A percentile compares a stretch with the other conserved stretches of the same genome.
These are phyloP conservation scores for Kazachstania taianensis DNA, from an alignment of 805 yeast genomes.

Conservation along the genomic window DNA sequence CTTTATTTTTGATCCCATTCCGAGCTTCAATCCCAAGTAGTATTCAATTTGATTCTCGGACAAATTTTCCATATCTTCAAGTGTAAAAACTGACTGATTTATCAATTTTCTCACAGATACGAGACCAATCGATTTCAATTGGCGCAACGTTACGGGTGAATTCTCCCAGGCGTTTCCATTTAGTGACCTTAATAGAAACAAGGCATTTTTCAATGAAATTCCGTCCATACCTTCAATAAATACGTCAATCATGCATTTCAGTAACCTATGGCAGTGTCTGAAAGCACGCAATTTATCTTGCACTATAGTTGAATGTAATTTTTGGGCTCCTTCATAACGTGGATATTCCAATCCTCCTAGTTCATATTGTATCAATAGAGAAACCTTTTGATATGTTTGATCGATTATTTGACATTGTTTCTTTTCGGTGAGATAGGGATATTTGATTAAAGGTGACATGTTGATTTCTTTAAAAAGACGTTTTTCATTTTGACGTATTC, in stretches of 20 bases:
- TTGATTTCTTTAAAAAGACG: conserved; percentile 37
- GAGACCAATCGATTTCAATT: conserved; percentile 38
- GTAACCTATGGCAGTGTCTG: conserved; percentile 34
- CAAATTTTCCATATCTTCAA: conserved; percentile 27
- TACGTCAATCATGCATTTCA: conserved; percentile 37
- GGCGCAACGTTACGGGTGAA: conserved; percentile 35
- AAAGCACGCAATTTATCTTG: conserved; percentile 38
- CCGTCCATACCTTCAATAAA: conserved; percentile 35
- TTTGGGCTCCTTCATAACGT: conserved; percentile 31
- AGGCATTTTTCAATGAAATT: conserved; percentile 31
- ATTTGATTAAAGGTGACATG: conserved; percentile 30
- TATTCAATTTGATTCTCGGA: conserved; percentile 32
- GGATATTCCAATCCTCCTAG: conserved; percentile 43
- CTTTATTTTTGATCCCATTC: conserved; percentile 32
- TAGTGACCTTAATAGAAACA: conserved; percentile 33
- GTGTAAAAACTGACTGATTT: conserved; percentile 26
- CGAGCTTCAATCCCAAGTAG: conserved; percentile 33
- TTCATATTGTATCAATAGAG: conserved; percentile 38
- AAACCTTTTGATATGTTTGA: conserved; percentile 31
- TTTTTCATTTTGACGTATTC: conserved; percentile 37
- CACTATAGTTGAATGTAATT: conserved; percentile 31
- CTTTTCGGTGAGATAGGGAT: conserved; percentile 28
- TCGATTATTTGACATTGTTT: conserved; percentile 20
- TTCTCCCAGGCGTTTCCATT: conserved; percentile 44
- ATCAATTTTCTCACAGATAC: conserved; percentile 33